Evolutionary conservation across 2,329 filamentous ascomycete species (phyloP).

Genomic region (Epichloe sylvatica): DNA sequence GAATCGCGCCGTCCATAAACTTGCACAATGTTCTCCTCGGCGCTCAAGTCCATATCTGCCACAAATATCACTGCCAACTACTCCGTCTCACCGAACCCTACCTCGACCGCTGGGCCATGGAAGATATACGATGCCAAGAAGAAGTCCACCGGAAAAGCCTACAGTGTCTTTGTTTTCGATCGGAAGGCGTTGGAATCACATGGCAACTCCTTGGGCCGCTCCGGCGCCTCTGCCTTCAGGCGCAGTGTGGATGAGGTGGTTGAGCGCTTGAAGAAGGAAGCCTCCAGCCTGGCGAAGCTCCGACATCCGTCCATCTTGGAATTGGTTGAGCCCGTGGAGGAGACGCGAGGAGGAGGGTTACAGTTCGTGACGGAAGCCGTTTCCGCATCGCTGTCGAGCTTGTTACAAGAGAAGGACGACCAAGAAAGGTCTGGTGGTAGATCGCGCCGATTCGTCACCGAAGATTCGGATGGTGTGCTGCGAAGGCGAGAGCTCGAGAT

Average conservation of each 20-base stretch:
- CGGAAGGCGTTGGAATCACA: slow-evolving; percentile 64
- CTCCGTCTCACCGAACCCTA: slow-evolving; percentile 58
- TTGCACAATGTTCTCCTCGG: slow-evolving; percentile 70
- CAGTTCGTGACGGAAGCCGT: slow-evolving; percentile 94
- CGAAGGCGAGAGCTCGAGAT: slow-evolving; percentile 75
- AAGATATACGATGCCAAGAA: slow-evolving; percentile 96
- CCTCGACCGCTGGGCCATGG: slow-evolving; percentile 82
- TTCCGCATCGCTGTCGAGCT: slow-evolving; percentile 69
- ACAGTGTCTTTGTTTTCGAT: slow-evolving; percentile 91
- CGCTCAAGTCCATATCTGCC: slow-evolving; percentile 82
- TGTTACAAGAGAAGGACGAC: slow-evolving; percentile 80
- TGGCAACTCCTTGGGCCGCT: slow-evolving; percentile 24
- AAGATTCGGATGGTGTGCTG: slow-evolving; percentile 60
- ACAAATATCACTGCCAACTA: slow-evolving; percentile 90
- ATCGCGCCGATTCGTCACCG: slow-evolving; percentile 65
- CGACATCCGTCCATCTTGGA: slow-evolving; percentile 88
- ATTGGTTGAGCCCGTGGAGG: slow-evolving; percentile 86
- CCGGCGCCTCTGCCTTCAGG: slow-evolving; percentile 52
- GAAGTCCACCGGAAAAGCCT: slow-evolving; percentile 79
- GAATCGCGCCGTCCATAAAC: slow-evolving; percentile 8
- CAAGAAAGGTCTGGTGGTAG: slow-evolving; percentile 61
- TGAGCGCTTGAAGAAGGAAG: slow-evolving; percentile 83
- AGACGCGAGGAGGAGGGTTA: slow-evolving; percentile 76
- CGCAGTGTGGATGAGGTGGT: slow-evolving; percentile 78
- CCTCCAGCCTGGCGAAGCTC: slow-evolving; percentile 71